Evolutionary conservation across 768 basidiomycete species (phyloP).

Genomic region (Hysterangium stoloniferum): DNA sequence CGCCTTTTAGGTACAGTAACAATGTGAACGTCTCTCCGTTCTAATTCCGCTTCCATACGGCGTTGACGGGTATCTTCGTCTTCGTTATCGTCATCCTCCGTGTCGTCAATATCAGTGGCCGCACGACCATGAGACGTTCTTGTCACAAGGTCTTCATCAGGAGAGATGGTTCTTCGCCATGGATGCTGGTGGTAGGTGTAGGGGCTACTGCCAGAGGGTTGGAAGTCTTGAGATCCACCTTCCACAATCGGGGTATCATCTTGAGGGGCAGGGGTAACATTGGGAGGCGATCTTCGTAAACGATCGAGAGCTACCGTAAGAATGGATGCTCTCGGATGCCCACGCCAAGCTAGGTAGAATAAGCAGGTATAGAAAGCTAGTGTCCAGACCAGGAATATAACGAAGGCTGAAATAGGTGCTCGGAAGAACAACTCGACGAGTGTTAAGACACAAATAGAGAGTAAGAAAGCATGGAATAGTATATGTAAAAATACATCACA

Average conservation of each 20-base stretch:
- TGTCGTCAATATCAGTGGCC: conserved; percentile 42
- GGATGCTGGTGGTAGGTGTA: conserved; percentile 58
- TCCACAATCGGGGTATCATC: conserved; percentile 22
- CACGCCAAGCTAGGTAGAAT: conserved; percentile 47
- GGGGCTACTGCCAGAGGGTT: conserved; percentile 46
- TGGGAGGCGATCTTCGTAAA: conserved; percentile 29
- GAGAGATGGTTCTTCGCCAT: conserved; percentile 36
- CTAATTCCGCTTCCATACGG: conserved; percentile 77
- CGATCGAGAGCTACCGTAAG: conserved; percentile 42
- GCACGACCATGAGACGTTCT: conserved; percentile 32
- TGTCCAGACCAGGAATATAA: conserved; percentile 57
- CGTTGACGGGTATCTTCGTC: conserved; percentile 70
- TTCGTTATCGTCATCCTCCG: conserved; percentile 48
- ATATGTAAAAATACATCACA: conserved; percentile 38
- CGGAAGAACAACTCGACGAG: conserved; percentile 52
- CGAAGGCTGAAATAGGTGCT: conserved; percentile 49
- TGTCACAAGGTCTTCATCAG: conserved; percentile 28
- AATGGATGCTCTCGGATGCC: conserved; percentile 49
- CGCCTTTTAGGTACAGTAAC: conserved; percentile 66
- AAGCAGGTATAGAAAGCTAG: conserved; percentile 49
- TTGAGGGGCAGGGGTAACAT: conserved; percentile 16
- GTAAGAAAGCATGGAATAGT: conserved; percentile 48
- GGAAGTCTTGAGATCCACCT: conserved; percentile 33
- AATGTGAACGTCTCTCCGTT: conserved; percentile 75
- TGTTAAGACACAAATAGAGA: conserved; percentile 50